Conservation (phyloP, 331 rosid genomes). For the Quercus tomentella region DNA sequence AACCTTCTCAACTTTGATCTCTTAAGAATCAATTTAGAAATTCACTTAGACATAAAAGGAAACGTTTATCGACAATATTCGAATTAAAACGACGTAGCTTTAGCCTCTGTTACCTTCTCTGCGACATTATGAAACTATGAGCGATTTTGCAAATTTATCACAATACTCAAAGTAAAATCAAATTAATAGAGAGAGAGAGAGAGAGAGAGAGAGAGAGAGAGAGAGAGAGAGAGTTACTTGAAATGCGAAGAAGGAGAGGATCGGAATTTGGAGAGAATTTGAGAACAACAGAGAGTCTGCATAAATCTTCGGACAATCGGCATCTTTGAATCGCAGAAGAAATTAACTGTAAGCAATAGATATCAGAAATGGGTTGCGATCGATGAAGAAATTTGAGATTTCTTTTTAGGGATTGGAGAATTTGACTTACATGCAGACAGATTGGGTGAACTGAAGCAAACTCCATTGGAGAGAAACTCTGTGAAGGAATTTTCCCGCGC, state of each 20-base stretch:
- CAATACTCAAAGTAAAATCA: neutral
- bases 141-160: neutral
- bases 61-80: neutral
- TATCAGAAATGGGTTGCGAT: neutral
- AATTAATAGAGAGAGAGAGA: neutral
- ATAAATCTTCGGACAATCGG: conserved; percentile 60
- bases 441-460: conserved; percentile 44
- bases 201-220: conserved; percentile 3
- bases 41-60: neutral
- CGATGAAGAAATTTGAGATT: neutral
- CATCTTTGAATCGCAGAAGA: conserved; percentile 76
- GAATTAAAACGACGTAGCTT: no score
- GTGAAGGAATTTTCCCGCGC: neutral
- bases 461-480: conserved; percentile 32
- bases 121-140: neutral
- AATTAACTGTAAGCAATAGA: conserved; percentile 42
- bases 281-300: conserved; percentile 62
- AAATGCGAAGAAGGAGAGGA: conserved; percentile 39
- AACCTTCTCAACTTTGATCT: neutral
- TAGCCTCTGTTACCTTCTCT: no score
- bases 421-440: conserved; percentile 57
- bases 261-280: conserved; percentile 43
- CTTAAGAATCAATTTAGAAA: neutral
- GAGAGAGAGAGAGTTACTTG: conserved; percentile 38
- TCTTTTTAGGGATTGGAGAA: conserved; percentile 1